Evolutionary conservation across 164 flowering plant species (phyloP), one percentile per base, ranked within the genome.

Genomic region (Kingdonia uniflora): DNA sequence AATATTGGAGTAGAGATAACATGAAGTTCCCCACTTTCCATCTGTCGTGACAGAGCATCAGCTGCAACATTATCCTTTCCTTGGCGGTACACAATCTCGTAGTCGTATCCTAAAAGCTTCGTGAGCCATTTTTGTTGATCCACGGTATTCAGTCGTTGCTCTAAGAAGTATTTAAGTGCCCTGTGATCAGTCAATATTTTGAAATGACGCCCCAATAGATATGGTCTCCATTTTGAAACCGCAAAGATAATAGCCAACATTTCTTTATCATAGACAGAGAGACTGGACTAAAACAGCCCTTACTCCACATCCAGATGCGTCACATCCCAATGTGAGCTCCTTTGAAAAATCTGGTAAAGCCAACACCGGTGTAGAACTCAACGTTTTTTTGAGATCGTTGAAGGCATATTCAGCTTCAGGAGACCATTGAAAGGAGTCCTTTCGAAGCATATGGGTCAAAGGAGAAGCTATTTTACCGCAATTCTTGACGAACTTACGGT

Each of bases 81-180:
- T 29, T 29, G 4, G 35, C 35, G 35, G 8, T 29, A 29, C 35
- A 29, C 35, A 29, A 29, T 29, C 8, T 29, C 35, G 8, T 29
- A 29, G 35, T 29, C 35, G 8, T 11, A 23, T 6, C 29, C 52
- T 2, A 49, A 6, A 13, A 23, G 35, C 19, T 49, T n/a, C 14
- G 52, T 21, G 2, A 49, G 24, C 52, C 49, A 44, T 44, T 19
- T 44, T 44, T 44, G 49, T 44, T 44, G 49, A 29, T 29, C 35
- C 35, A 8, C 8, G 35, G 35, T 29, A 3, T 10, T 10, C 25
- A 49, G 25, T 47, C 23, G 51, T 22, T 46, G 50, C 23, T 47
- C 29, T 15, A 47, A 6, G n/a, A 47, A 47, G 11, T 21, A 47
- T 3, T 21, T 20, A 2, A 47, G n/a, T 10, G 19, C 19, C 5